These are phyloP conservation scores for Geotrichum citri-aurantii DNA, from an alignment of 1,139 yeast species.

Conservation along the genomic window DNA sequence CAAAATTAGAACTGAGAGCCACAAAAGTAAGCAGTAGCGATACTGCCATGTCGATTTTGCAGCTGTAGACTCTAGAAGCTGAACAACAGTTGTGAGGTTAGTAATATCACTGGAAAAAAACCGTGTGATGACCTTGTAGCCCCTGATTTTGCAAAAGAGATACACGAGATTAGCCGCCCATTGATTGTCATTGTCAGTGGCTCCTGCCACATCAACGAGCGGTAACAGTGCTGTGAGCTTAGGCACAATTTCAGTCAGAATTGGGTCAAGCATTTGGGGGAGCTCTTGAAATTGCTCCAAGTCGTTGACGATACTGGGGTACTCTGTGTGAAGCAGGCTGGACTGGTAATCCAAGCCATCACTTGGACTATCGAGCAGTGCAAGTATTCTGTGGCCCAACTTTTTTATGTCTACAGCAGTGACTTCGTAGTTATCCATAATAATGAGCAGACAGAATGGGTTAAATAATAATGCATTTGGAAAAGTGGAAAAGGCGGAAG, in stretches of 20 bases:
- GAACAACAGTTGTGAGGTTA: slow-evolving; percentile 15
- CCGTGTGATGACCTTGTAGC: slow-evolving; percentile 52
- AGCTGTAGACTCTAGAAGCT: slow-evolving; percentile 1
- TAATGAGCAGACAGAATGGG: not conserved
- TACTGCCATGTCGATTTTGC: slow-evolving; percentile 46
- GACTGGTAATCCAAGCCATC: not conserved
- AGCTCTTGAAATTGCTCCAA: slow-evolving; percentile 30
- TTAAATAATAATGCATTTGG: not conserved
- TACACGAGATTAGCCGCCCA: slow-evolving; percentile 40
- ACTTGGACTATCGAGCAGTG: not conserved
- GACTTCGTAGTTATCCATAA: not conserved
- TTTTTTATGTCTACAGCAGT: not conserved
- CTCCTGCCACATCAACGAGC: slow-evolving; percentile 9
- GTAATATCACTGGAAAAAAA: slow-evolving; percentile 55
- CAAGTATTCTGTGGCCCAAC: not conserved
- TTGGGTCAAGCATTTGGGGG: slow-evolving; percentile 37
- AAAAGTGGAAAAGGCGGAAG: not conserved
- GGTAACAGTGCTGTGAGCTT: slow-evolving; percentile 20
- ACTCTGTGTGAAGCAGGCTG: not conserved
- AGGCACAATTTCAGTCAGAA: slow-evolving; percentile 24
- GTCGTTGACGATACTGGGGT: not conserved
- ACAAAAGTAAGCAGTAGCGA: slow-evolving; percentile 54
- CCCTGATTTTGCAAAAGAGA: slow-evolving; percentile 57
- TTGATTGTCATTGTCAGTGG: slow-evolving; percentile 10
- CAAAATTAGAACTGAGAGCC: slow-evolving; percentile 64